Evolutionary conservation across 192 early-diverging fungal genomes (phyloP).

Genomic region (Chytriomyces sp.): DNA sequence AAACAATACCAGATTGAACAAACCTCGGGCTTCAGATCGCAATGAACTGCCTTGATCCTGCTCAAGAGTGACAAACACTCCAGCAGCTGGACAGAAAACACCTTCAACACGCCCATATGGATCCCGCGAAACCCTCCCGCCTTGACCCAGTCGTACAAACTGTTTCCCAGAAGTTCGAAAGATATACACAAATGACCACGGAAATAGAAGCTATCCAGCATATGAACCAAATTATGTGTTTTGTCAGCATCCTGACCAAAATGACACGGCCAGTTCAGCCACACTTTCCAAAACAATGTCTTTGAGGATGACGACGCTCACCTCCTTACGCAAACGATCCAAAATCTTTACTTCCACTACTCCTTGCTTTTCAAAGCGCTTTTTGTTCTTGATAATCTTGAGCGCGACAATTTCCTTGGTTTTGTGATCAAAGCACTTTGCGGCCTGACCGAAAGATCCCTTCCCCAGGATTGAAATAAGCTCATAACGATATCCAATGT

Average conservation of each 20-base stretch:
- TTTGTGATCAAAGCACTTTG: constrained; percentile 92
- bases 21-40: constrained; percentile 95
- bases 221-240: constrained; percentile 78
- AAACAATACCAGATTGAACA: constrained; percentile 4
- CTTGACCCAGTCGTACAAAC: constrained; percentile 96
- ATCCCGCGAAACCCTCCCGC: constrained; percentile 87
- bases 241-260: constrained; percentile 82
- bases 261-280: background rate
- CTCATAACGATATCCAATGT: constrained; percentile 90
- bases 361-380: constrained; percentile 94
- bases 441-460: constrained; percentile 92
- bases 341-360: constrained; percentile 92
- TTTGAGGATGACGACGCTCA: constrained; percentile 31
- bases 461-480: constrained; percentile 86
- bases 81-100: constrained; percentile 81
- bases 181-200: constrained; percentile 93
- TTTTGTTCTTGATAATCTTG: constrained; percentile 96
- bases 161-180: constrained; percentile 88
- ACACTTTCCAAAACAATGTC: background rate
- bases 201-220: constrained; percentile 90
- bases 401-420: constrained; percentile 81
- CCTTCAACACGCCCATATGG: constrained; percentile 67
- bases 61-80: constrained; percentile 76
- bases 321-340: constrained; percentile 77
- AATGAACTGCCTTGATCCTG: constrained; percentile 81